phyloP scores from a whole-genome alignment of 257 asterid species.

The Fraxinus quadrangulata region DNA sequence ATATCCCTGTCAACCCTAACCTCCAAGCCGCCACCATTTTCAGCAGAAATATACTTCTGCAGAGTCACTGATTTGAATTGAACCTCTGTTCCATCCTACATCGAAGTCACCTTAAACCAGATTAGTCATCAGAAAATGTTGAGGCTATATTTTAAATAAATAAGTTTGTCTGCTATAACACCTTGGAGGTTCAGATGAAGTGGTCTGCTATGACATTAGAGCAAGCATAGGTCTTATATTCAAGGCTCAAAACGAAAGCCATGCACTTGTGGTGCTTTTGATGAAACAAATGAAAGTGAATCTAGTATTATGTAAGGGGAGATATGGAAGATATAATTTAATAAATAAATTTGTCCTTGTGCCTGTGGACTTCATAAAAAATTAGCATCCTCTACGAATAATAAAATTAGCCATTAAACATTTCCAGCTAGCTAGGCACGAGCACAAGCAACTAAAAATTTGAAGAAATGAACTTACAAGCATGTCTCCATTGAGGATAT shows the following conservation, averaged over 20 bases:
- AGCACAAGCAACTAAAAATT: background rate
- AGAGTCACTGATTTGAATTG: constrained; percentile 53
- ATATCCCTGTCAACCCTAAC: constrained; percentile 60
- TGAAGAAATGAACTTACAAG: constrained; percentile 47
- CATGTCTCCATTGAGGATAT: constrained; percentile 72
- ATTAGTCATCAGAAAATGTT: background rate
- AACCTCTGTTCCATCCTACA: constrained; percentile 83
- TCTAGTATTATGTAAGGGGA: background rate
- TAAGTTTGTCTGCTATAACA: background rate
- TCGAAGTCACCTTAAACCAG: constrained; percentile 26
- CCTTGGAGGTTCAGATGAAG: background rate
- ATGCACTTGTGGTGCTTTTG: background rate
- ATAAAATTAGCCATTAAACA: background rate
- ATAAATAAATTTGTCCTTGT: background rate
- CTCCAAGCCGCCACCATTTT: constrained; percentile 67
- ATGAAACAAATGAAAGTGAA: background rate
- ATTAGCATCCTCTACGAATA: background rate
- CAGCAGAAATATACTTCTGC: constrained; percentile 67
- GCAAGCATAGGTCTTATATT: background rate
- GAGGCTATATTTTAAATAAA: background rate
- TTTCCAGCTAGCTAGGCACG: background rate
- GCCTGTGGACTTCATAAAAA: background rate
- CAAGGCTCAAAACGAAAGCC: background rate
- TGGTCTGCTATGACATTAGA: background rate
- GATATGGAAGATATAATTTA: background rate